phyloP scores from a whole-genome alignment of 306 rosid genomes.

The Fagus sylvatica region DNA sequence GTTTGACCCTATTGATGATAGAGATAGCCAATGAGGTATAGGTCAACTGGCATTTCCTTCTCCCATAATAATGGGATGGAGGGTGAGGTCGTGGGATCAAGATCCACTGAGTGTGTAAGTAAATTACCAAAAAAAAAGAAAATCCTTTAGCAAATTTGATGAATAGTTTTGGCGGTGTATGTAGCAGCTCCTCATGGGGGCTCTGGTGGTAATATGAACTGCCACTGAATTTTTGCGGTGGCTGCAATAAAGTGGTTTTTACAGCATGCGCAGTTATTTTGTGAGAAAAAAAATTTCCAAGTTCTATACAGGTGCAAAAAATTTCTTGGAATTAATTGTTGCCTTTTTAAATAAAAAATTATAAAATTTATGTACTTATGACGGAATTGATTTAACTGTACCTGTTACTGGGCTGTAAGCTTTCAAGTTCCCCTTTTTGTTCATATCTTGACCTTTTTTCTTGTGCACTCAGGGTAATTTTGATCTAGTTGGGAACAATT shows the following conservation, averaged over 20 bases:
- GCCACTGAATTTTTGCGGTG: no score
- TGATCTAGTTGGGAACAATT: conserved; percentile 90
- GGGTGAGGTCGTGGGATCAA: no score
- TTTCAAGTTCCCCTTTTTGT: background rate
- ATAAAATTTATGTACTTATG: background rate
- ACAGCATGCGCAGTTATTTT: background rate
- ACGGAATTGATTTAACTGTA: background rate
- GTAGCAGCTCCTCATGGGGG: no score
- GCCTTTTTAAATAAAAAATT: background rate
- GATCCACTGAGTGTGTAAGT: no score
- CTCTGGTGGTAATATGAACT: no score
- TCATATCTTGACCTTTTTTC: background rate
- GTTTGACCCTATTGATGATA: background rate
- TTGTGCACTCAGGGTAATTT: conserved; percentile 77
- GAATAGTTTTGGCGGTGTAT: no score
- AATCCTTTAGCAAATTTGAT: no score
- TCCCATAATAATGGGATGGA: no score
- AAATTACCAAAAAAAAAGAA: no score
- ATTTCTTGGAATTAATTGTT: background rate
- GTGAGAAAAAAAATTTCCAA: background rate
- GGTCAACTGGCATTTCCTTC: no score
- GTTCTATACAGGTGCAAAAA: background rate
- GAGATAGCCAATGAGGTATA: no score
- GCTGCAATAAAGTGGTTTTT: background rate
- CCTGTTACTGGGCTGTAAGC: background rate